Percentiles rank a stretch among this genome's conserved stretches.
Evolutionary conservation across 768 basidiomycete species (phyloP).

Genomic region (Scleroderma citrinum): DNA sequence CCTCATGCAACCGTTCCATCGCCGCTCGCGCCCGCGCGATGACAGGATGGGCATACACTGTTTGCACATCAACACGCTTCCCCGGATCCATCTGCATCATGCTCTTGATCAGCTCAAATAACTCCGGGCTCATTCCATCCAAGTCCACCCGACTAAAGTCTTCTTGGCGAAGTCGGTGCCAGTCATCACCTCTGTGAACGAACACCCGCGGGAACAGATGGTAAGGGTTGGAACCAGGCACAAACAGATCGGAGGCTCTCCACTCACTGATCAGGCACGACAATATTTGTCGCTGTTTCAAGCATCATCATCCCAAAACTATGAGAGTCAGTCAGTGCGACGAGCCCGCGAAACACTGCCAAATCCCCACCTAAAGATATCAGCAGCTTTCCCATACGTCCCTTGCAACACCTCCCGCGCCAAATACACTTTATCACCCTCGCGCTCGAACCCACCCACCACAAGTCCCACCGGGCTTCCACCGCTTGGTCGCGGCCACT

Average conservation of each 20-base stretch:
- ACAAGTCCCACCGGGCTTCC: slow-evolving; percentile 32
- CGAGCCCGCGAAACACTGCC: not conserved
- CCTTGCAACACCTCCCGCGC: slow-evolving; percentile 95
- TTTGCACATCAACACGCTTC: slow-evolving; percentile 49
- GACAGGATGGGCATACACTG: slow-evolving; percentile 55
- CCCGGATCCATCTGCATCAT: slow-evolving; percentile 76
- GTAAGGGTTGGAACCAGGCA: slow-evolving; percentile 11
- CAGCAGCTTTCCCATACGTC: slow-evolving; percentile 86
- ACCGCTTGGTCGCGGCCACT: slow-evolving; percentile 65
- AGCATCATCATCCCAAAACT: slow-evolving; percentile 95
- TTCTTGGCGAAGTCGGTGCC: slow-evolving; percentile 89
- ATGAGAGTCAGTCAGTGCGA: slow-evolving; percentile 14
- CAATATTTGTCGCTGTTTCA: slow-evolving; percentile 92
- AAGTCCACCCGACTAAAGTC: slow-evolving; percentile 85
- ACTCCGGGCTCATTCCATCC: slow-evolving; percentile 49
- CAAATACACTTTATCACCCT: slow-evolving; percentile 96
- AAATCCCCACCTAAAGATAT: slow-evolving; percentile 81
- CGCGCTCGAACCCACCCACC: slow-evolving; percentile 72
- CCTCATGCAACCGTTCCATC: slow-evolving; percentile 52
- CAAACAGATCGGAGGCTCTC: slow-evolving; percentile 7
- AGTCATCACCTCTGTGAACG: slow-evolving; percentile 72
- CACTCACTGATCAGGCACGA: slow-evolving; percentile 93
- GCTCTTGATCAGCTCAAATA: slow-evolving; percentile 60
- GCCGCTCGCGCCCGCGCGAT: slow-evolving; percentile 54
- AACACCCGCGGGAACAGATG: slow-evolving; percentile 9